Evolutionary conservation across 2,329 filamentous ascomycete genomes (phyloP).

Genomic region (Phyllosticta citriasiana): DNA sequence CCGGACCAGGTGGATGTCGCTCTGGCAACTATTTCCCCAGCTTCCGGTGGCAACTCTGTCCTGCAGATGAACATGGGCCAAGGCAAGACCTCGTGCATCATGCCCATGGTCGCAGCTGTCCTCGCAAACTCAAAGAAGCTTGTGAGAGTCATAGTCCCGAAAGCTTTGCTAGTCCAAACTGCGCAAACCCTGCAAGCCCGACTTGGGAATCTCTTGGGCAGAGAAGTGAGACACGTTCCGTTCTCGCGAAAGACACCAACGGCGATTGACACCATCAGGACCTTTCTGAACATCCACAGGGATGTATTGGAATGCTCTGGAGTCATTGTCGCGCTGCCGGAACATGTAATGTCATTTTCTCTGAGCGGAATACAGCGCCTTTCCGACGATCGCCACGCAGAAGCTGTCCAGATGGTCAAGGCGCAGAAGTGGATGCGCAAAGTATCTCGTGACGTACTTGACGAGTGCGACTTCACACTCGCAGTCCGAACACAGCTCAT

Average conservation of each 20-base stretch:
- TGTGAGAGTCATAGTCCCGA: conserved; percentile 46
- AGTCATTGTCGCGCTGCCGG: conserved; percentile 51
- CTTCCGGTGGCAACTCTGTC: conserved; percentile 45
- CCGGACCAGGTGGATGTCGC: conserved; percentile 54
- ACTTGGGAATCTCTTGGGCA: conserved; percentile 45
- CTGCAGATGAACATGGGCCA: conserved; percentile 60
- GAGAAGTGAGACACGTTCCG: conserved; percentile 46
- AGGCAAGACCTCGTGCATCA: conserved; percentile 57
- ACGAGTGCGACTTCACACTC: conserved; percentile 47
- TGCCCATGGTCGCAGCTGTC: conserved; percentile 49
- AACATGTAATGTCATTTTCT: conserved; percentile 56
- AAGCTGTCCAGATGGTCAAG: conserved; percentile 40
- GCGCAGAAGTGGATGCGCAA: conserved; percentile 42
- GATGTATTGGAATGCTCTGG: conserved; percentile 37
- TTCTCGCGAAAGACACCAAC: conserved; percentile 45
- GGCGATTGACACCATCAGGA: conserved; percentile 16
- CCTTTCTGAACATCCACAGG: conserved; percentile 31
- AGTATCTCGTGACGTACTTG: conserved; percentile 50
- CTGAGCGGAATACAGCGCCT: conserved; percentile 51
- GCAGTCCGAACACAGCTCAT: conserved; percentile 33
- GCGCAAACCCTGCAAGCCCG: conserved; percentile 46
- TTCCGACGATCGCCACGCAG: conserved; percentile 33
- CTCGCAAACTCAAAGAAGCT: conserved; percentile 34
- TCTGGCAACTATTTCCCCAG: conserved; percentile 46
- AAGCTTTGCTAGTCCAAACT: conserved; percentile 47